Conservation (phyloP, 2,329 filamentous ascomycete genomes). For the Sclerotinia glacialis region DNA sequence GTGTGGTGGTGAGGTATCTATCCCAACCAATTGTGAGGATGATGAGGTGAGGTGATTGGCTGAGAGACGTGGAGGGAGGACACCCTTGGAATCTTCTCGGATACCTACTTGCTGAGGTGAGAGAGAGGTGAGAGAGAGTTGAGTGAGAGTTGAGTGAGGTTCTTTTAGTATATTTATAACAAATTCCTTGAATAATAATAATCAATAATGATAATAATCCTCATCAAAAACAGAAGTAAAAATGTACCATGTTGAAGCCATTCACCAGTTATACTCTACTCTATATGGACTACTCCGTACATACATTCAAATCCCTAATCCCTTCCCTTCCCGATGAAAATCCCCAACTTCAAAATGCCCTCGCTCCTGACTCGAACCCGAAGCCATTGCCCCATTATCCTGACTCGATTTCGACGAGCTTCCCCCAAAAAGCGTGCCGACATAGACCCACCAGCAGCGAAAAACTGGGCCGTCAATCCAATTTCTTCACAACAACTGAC, state of each 20-base stretch:
- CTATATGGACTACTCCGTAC: no score
- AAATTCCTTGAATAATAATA: no score
- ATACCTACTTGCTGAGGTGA: not conserved
- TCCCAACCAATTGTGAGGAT: not conserved
- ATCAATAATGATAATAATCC: no score
- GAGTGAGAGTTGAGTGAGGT: no score
- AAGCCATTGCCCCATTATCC: not conserved
- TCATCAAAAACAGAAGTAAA: not conserved
- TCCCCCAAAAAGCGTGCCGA: not conserved
- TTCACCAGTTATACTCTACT: not conserved
- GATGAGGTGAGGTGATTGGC: not conserved
- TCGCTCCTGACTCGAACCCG: not conserved
- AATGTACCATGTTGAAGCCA: not conserved
- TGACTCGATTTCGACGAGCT: not conserved
- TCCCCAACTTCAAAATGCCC: not conserved
- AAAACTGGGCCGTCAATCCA: not conserved
- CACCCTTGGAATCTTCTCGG: conserved; percentile 11
- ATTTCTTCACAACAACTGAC: conserved; percentile 14
- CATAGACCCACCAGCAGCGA: not conserved
- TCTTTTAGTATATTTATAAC: no score
- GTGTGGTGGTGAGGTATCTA: not conserved
- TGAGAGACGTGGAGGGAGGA: not conserved
- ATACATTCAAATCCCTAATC: not conserved
- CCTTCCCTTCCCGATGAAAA: not conserved
- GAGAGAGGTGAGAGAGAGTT: no score